phyloP scores from a whole-genome alignment of 179 eudicot genomes.

The Vitellaria paradoxa region DNA sequence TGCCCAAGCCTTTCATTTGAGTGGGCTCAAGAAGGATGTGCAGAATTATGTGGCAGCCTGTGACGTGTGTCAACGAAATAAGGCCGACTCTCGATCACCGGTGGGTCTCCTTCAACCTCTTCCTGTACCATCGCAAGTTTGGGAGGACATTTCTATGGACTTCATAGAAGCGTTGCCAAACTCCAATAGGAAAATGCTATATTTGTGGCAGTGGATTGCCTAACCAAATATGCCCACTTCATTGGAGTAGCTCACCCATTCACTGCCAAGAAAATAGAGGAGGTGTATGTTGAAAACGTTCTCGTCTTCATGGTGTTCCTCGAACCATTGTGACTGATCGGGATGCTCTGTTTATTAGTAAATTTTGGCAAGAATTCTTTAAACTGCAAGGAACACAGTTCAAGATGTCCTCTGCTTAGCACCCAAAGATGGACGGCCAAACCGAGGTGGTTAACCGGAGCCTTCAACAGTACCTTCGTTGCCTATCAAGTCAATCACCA shows the following conservation, averaged over 20 bases:
- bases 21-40: too few species aligned
- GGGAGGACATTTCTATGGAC: conserved; percentile 1
- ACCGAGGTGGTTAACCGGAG: not conserved
- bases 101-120: conserved; percentile 1
- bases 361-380: not conserved
- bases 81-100: not conserved
- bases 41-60: not conserved
- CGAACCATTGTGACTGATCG: not conserved
- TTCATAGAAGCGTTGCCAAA: not conserved
- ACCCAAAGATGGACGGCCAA: not conserved
- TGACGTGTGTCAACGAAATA: not conserved
- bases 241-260: not conserved
- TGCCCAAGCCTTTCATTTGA: too few species aligned
- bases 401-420: not conserved
- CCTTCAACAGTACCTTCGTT: not conserved
- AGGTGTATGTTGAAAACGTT: not conserved
- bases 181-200: not conserved
- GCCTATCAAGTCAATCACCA: not conserved
- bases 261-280: not conserved
- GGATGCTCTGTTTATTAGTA: not conserved
- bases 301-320: not conserved
- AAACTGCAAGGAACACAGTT: not conserved
- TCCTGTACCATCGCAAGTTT: not conserved
- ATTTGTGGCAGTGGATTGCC: not conserved
- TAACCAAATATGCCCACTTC: not conserved